These are phyloP conservation scores for Purshia tridentata DNA, from an alignment of 306 rosid genomes.

Conservation along the genomic window DNA sequence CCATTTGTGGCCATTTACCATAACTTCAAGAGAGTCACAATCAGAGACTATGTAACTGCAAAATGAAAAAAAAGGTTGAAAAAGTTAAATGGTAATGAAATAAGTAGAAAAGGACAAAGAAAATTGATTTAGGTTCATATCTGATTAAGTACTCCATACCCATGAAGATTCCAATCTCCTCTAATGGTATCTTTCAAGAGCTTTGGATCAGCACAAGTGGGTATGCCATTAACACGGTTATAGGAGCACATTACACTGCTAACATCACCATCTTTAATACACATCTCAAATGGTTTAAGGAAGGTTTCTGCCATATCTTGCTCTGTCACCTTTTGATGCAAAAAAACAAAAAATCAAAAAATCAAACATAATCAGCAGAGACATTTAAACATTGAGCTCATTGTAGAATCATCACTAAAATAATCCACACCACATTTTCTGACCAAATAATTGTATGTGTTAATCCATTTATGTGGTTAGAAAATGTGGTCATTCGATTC, in stretches of 20 bases:
- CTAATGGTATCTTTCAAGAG: conserved; percentile 20
- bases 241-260: conserved; percentile 29
- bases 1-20: conserved; percentile 19
- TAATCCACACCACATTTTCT: neutral
- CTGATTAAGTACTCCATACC: neutral
- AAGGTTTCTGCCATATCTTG: conserved; percentile 27
- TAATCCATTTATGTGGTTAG: too few relatives aligned
- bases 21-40: conserved; percentile 29
- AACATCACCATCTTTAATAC: conserved; percentile 31
- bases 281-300: conserved; percentile 24
- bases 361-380: neutral
- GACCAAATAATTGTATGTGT: neutral
- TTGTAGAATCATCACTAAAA: too few relatives aligned
- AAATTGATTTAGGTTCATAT: neutral
- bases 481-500: too few relatives aligned
- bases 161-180: conserved; percentile 29
- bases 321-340: conserved; percentile 11
- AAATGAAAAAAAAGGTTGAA: neutral
- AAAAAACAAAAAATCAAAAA: neutral
- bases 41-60: conserved; percentile 29
- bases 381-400: too few relatives aligned
- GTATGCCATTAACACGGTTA: conserved; percentile 20
- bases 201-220: conserved; percentile 28
- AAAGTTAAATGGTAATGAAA: neutral
- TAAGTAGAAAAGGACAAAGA: too few relatives aligned